Base-by-base conservation (phyloP, 2,329 filamentous ascomycete species). In the Apiospora aurea region DNA sequence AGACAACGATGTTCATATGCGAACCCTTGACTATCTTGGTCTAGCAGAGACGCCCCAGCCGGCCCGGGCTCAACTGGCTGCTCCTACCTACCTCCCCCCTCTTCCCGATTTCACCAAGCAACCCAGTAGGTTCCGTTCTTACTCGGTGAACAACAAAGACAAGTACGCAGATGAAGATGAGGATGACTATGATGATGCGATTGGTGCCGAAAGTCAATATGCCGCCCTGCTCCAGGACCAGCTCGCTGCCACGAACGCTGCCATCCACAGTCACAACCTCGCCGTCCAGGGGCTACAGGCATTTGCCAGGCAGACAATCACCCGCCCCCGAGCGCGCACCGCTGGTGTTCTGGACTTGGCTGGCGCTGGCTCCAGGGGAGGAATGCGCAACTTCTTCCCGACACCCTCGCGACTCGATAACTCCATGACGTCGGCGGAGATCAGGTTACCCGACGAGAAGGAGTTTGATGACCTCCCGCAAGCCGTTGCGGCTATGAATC, bases 141-240 rank as follows among this genome's bases (percentile, higher is more conserved):
- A 98, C 82, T 99, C 96, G 0, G 96, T 99, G 75, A 99, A 99
- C 82, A 97, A 97, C 71, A 98, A 97, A 83, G 96, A 98, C 81
- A 97, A 96, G 81, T 98, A 98, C 78, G 95, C 93, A 2, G 94
- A 97, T 77, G 92, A 94, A 67, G 95, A 97, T 70, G 92, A 95
- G 38, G 93, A 95, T 73, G 92, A 94, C 21, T 94, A 93, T 73
- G 91, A 88, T 49, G 87, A 87, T 29, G 80, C 84, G 72, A 79
- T 89, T 70, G 82, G 83, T 26, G 83, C 89, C 64, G 88, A 91
- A 72, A 86, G 79, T 73, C 86, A 90, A 70, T 90, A 90, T 73
- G 88, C 92, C 71, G 90, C 89, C 38, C 84, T 87, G 69, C 82
- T 91, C 47, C 89, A 91, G 75, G 88, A 90, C 76, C 88, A 91